Conservation (phyloP, 2,329 filamentous ascomycete species). For the Fusarium tricinctum region DNA sequence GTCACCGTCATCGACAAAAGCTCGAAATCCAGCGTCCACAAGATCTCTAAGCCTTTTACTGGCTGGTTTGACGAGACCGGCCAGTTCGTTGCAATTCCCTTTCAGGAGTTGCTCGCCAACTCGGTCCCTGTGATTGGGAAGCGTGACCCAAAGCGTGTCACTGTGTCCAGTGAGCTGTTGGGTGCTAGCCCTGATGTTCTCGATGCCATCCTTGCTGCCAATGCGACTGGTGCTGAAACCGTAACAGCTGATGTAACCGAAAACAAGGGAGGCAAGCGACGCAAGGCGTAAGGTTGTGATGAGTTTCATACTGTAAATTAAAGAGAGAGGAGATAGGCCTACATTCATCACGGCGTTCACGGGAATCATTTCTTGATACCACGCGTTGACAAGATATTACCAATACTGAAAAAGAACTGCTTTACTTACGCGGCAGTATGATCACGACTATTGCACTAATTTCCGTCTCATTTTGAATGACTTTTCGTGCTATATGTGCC, state of each 20-base stretch:
- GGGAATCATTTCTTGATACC: slow-evolving; percentile 31
- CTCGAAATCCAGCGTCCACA: slow-evolving; percentile 60
- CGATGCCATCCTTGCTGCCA: slow-evolving; percentile 61
- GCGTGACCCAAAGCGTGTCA: slow-evolving; percentile 73
- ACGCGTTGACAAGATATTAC: slow-evolving; percentile 7
- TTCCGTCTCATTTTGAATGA: slow-evolving; percentile 4
- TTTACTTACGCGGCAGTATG: not conserved
- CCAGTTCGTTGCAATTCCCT: slow-evolving; percentile 79
- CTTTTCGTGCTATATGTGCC: not conserved
- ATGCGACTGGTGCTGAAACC: slow-evolving; percentile 48
- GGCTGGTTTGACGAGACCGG: slow-evolving; percentile 83
- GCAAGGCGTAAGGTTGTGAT: slow-evolving; percentile 56
- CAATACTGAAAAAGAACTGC: slow-evolving; percentile 1
- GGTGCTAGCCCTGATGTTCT: slow-evolving; percentile 63
- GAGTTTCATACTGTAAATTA: slow-evolving; percentile 15
- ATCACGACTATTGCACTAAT: not conserved
- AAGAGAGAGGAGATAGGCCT: slow-evolving; percentile 14
- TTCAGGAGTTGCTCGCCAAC: slow-evolving; percentile 83
- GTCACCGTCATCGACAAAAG: slow-evolving; percentile 66
- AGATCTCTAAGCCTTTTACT: slow-evolving; percentile 75
- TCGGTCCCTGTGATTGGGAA: slow-evolving; percentile 75
- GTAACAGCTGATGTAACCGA: slow-evolving; percentile 53
- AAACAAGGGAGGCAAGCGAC: slow-evolving; percentile 62
- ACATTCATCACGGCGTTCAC: slow-evolving; percentile 39
- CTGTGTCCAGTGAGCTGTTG: slow-evolving; percentile 55